Conservation (phyloP, 78 protist genomes). For the Monocercomonoides exilis region DNA sequence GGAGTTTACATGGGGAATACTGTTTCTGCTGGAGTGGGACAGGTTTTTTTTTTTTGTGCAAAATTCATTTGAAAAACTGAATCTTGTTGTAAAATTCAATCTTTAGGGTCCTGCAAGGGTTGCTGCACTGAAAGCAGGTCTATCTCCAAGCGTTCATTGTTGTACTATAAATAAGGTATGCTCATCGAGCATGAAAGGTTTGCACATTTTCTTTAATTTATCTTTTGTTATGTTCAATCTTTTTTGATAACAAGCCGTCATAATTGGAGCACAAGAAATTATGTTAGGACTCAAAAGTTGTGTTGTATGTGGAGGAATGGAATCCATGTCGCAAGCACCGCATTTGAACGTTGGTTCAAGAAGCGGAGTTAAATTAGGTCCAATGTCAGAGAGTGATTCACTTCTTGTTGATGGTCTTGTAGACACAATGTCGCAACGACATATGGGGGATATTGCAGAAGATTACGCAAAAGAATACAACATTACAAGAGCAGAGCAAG, state of each 20-base stretch:
- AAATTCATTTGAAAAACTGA: background rate
- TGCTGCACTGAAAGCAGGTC: background rate
- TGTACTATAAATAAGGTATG: conserved; percentile 83
- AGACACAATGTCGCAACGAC: conserved; percentile 42
- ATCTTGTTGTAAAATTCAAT: background rate
- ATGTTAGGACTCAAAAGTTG: conserved; percentile 56
- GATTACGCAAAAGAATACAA: conserved; percentile 49
- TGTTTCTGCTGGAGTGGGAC: background rate
- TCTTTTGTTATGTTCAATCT: no score
- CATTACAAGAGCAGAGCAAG: conserved; percentile 78
- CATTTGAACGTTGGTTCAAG: background rate
- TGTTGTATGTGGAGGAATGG: conserved; percentile 91
- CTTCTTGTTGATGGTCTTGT: conserved; percentile 65
- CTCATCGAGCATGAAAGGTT: conserved; percentile 86
- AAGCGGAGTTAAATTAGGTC: conserved; percentile 20
- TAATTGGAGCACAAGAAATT: conserved; percentile 74
- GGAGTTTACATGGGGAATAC: background rate
- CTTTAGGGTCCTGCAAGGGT: background rate
- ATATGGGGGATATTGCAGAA: conserved; percentile 77
- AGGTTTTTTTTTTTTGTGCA: background rate
- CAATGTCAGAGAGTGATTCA: conserved; percentile 1
- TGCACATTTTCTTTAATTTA: background rate
- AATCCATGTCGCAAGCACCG: conserved; percentile 85
- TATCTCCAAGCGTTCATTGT: conserved; percentile 11
- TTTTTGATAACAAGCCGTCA: conserved; percentile 45